Percentiles rank a stretch among this genome's conserved stretches.
Conservation (phyloP, 352 stramenopile species). For the Phytopythium aichiense region DNA sequence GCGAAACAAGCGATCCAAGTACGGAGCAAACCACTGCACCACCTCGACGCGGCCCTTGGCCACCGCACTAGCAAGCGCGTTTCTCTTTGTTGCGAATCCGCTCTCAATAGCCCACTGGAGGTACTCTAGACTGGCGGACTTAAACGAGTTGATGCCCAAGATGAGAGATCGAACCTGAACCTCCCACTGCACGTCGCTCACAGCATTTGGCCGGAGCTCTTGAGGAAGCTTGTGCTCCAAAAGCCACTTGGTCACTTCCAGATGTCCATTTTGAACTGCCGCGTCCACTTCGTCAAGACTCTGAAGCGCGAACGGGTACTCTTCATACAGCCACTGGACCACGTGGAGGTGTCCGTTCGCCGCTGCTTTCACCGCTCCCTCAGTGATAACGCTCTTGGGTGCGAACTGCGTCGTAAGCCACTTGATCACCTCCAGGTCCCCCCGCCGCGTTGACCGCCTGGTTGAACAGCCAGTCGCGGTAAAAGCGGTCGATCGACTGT, state of each 20-base stretch:
- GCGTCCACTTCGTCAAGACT: background rate
- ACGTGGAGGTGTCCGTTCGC: background rate
- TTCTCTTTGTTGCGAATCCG: background rate
- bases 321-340: slow-evolving; percentile 1
- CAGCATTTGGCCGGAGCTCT: background rate
- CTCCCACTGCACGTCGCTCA: background rate
- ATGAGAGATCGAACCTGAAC: background rate
- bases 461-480: slow-evolving; percentile 1
- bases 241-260: background rate
- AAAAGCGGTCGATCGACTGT: background rate
- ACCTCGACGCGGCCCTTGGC: too few species aligned
- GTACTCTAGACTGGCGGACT: background rate
- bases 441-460: background rate
- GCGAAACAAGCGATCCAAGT: too few species aligned
- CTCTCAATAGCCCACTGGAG: background rate
- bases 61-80: too few species aligned
- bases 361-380: background rate
- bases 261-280: background rate
- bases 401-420: background rate
- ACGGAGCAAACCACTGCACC: too few species aligned
- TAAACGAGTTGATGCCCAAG: background rate
- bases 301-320: background rate
- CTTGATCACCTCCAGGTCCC: background rate
- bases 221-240: background rate
- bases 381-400: background rate